Percentiles rank a stretch among this genome's conserved stretches.
Conservation (phyloP, 306 rosid genomes). For the Nissolia schottii region DNA sequence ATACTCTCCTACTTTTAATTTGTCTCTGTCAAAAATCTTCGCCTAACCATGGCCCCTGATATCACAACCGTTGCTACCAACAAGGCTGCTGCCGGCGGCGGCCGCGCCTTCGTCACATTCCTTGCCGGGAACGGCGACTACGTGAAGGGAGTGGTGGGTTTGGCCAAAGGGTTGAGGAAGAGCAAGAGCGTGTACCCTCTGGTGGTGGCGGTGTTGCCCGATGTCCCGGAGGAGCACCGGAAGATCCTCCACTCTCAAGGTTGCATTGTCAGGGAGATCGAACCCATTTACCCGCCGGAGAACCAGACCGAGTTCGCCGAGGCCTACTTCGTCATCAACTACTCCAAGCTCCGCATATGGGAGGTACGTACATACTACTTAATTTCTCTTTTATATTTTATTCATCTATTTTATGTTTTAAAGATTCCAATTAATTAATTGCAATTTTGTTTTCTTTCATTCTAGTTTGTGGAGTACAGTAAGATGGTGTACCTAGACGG, state of each 20-base stretch:
- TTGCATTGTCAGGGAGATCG: conserved; percentile 59
- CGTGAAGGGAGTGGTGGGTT: conserved; percentile 73
- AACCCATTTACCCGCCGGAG: conserved; percentile 59
- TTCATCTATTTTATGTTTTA: too few species aligned
- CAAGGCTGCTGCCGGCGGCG: background rate
- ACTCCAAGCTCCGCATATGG: too few species aligned
- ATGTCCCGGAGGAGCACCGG: conserved; percentile 73
- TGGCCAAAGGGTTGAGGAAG: conserved; percentile 78
- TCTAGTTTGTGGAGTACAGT: conserved; percentile 66
- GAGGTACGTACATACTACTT: conserved; percentile 62
- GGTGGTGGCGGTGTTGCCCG: conserved; percentile 72
- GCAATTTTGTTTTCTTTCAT: background rate
- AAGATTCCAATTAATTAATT: too few species aligned
- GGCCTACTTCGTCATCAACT: conserved; percentile 82
- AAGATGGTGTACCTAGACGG: conserved; percentile 79
- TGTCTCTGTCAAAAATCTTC: background rate
- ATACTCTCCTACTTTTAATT: background rate
- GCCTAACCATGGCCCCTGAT: conserved; percentile 47
- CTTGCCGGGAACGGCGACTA: conserved; percentile 78
- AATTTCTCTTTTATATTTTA: too few species aligned
- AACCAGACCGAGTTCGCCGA: conserved; percentile 72
- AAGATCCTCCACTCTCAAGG: conserved; percentile 49
- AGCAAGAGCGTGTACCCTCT: conserved; percentile 53
- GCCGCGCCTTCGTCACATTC: conserved; percentile 64
- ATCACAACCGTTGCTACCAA: conserved; percentile 4